These are phyloP conservation scores for Sclerotinia borealis DNA, from an alignment of 2,329 filamentous ascomycete species.

Conservation along the genomic window DNA sequence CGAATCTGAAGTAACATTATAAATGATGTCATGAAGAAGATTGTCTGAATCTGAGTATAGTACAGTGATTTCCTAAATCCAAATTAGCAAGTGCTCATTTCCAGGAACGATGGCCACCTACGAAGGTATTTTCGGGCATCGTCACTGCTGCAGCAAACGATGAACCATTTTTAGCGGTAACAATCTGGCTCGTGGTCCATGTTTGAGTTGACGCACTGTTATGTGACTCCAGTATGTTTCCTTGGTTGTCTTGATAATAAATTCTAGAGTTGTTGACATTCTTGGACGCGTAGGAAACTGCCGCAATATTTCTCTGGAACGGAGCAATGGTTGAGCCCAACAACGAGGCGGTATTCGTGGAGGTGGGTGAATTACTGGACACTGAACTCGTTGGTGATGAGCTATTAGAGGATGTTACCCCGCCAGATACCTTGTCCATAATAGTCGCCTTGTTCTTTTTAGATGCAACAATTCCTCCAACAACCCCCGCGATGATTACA, in stretches of 20 bases:
- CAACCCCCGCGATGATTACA: background rate
- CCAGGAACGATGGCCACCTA: background rate
- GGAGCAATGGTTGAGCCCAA: background rate
- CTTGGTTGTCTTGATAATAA: conserved; percentile 17
- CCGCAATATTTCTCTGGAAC: conserved; percentile 14
- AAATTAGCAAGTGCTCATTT: background rate
- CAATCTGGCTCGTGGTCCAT: conserved; percentile 13
- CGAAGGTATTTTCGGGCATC: conserved; percentile 4
- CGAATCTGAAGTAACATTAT: conserved; percentile 7
- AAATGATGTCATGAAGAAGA: conserved; percentile 17
- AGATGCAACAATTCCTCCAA: background rate
- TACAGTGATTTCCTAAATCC: conserved; percentile 16
- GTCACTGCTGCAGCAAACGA: conserved; percentile 18
- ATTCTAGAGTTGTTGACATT: conserved; percentile 13
- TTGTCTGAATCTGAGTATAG: conserved; percentile 15
- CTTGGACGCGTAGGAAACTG: conserved; percentile 12
- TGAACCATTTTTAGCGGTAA: conserved; percentile 11
- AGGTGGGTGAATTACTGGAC: background rate
- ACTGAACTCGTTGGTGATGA: background rate
- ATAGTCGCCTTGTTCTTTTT: background rate
- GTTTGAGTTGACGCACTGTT: conserved; percentile 1
- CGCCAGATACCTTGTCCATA: background rate
- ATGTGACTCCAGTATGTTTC: conserved; percentile 15
- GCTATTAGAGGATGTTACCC: background rate
- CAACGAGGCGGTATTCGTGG: background rate